A percentile compares a stretch with the other conserved stretches of the same genome.
These are phyloP conservation scores for Elsinoe necatrix DNA, from an alignment of 2,329 filamentous ascomycete species.

Conservation along the genomic window DNA sequence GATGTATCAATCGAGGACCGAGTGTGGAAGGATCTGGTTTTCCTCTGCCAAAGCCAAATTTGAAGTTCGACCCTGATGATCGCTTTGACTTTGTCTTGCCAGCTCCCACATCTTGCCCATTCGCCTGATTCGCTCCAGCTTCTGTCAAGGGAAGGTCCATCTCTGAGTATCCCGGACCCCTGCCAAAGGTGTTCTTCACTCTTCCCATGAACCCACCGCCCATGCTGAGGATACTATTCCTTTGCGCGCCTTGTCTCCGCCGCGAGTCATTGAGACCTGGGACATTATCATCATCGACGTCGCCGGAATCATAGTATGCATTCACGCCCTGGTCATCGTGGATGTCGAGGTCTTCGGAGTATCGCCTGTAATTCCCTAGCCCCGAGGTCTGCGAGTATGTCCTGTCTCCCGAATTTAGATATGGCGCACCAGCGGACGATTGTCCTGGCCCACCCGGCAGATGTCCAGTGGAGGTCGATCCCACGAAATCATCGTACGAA, in stretches of 20 bases:
- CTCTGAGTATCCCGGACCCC: constrained; percentile 82
- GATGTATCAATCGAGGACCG: constrained; percentile 82
- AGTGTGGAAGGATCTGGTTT: constrained; percentile 85
- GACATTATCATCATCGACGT: constrained; percentile 49
- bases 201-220: constrained; percentile 80
- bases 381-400: constrained; percentile 69
- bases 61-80: constrained; percentile 70
- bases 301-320: constrained; percentile 64
- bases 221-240: constrained; percentile 81
- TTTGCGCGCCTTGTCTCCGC: constrained; percentile 41
- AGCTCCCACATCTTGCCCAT: constrained; percentile 29
- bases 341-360: constrained; percentile 81
- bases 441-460: constrained; percentile 38
- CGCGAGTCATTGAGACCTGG: constrained; percentile 44
- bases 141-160: constrained; percentile 97
- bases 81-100: constrained; percentile 32
- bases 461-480: constrained; percentile 43
- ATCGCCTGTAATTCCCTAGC: constrained; percentile 79
- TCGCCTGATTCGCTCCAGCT: constrained; percentile 41
- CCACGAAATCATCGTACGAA: constrained; percentile 92
- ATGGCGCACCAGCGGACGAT: constrained; percentile 32
- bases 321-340: constrained; percentile 58
- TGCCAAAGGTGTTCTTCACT: constrained; percentile 83
- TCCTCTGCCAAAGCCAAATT: constrained; percentile 78
- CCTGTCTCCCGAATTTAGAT: constrained; percentile 34